A percentile compares a stretch with the other conserved stretches of the same genome.
Evolutionary conservation across 176 grass and related monocot species (phyloP).

Genomic region (Rhynchospora breviuscula): DNA sequence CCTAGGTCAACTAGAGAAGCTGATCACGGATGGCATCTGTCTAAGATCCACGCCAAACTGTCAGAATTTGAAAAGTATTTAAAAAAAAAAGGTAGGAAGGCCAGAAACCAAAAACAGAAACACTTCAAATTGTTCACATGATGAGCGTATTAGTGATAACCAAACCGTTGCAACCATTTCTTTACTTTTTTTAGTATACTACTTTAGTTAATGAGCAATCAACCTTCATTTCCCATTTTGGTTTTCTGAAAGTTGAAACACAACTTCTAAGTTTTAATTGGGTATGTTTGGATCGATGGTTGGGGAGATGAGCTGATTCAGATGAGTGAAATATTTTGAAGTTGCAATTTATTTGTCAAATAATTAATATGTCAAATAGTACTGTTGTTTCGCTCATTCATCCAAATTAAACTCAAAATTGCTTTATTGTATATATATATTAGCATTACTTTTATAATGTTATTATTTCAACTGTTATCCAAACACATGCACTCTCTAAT

Average conservation of each 20-base stretch:
- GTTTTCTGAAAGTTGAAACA: not conserved
- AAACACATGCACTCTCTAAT: too few relatives aligned
- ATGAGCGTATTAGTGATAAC: not conserved
- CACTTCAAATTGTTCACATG: not conserved
- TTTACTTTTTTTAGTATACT: not conserved
- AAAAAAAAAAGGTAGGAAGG: not conserved
- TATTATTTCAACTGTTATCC: too few relatives aligned
- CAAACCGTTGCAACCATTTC: not conserved
- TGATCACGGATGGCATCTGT: not conserved
- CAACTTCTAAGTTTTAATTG: too few relatives aligned
- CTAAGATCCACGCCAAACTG: not conserved
- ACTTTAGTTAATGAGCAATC: not conserved
- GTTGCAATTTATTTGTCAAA: too few relatives aligned
- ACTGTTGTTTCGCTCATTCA: too few relatives aligned
- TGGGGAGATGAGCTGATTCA: too few relatives aligned
- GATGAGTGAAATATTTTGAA: too few relatives aligned
- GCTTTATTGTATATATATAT: too few relatives aligned
- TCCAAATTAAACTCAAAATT: too few relatives aligned
- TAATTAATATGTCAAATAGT: too few relatives aligned
- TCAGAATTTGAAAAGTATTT: not conserved
- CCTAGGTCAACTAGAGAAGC: constrained; percentile 15
- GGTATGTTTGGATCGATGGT: too few relatives aligned
- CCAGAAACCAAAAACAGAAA: not conserved
- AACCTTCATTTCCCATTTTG: not conserved
- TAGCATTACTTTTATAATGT: too few relatives aligned